These are phyloP conservation scores for Auricularia cornea DNA, from an alignment of 768 basidiomycete species.

Conservation along the genomic window DNA sequence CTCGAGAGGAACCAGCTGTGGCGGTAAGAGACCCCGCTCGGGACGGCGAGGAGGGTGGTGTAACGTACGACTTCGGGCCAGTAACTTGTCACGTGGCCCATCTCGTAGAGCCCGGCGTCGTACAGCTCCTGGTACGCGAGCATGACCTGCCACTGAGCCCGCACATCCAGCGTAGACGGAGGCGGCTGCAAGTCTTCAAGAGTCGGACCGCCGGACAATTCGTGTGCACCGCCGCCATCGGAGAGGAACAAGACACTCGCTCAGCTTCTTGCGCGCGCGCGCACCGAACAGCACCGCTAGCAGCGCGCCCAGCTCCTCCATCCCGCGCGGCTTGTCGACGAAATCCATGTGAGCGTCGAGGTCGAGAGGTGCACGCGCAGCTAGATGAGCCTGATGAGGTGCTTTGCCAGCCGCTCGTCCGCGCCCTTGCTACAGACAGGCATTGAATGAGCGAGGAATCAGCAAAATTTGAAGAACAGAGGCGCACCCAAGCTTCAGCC, in stretches of 20 bases:
- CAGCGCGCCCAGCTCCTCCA: constrained; percentile 62
- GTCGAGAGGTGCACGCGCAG: constrained; percentile 83
- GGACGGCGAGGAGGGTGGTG: constrained; percentile 46
- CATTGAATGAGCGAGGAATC: not conserved
- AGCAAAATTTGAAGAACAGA: not conserved
- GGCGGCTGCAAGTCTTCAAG: constrained; percentile 40
- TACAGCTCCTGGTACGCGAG: constrained; percentile 72
- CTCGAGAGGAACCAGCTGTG: constrained; percentile 61
- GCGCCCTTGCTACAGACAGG: constrained; percentile 29
- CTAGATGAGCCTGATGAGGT: constrained; percentile 71
- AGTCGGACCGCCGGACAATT: constrained; percentile 35
- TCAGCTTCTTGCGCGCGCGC: constrained; percentile 29
- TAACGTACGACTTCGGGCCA: constrained; percentile 85
- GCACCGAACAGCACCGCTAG: constrained; percentile 52
- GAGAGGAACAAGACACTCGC: constrained; percentile 58
- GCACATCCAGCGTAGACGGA: constrained; percentile 46
- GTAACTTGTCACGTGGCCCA: constrained; percentile 78
- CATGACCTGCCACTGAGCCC: constrained; percentile 58
- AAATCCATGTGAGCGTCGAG: constrained; percentile 77
- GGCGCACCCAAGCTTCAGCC: constrained; percentile 37
- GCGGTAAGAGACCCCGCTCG: constrained; percentile 54
- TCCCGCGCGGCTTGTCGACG: constrained; percentile 52
- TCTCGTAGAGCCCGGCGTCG: constrained; percentile 82
- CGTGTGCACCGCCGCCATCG: not conserved
- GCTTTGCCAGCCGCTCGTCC: constrained; percentile 60